A percentile compares a stretch with the other conserved stretches of the same genome.
These are phyloP conservation scores for Oenanthe sinensis DNA, from an alignment of 129 eudicot genomes.

Conservation along the genomic window DNA sequence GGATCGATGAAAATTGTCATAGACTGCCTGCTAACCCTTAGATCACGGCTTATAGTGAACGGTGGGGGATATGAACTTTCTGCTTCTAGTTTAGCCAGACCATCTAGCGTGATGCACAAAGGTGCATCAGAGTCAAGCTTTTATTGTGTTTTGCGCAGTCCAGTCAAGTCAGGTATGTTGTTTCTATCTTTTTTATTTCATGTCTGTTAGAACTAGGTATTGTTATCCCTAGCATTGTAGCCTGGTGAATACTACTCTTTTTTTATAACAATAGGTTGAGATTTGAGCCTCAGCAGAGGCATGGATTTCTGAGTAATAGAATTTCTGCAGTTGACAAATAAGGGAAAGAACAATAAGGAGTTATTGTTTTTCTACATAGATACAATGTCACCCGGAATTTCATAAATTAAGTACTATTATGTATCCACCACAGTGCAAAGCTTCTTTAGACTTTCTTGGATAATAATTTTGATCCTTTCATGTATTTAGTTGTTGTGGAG, in stretches of 20 bases:
- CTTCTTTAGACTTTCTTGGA: neutral
- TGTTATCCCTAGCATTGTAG: neutral
- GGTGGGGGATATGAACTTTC: conserved; percentile 24
- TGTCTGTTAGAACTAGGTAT: neutral
- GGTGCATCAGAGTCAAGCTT: conserved; percentile 24
- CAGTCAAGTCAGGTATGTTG: conserved; percentile 43
- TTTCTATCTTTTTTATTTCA: neutral
- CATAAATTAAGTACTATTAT: neutral
- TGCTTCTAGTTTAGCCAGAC: neutral
- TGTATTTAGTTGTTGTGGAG: neutral
- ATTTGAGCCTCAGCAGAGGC: neutral
- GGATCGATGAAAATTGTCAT: conserved; percentile 80
- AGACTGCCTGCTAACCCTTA: conserved; percentile 73
- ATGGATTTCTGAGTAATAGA: neutral
- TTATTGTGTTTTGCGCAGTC: conserved; percentile 43
- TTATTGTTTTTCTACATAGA: neutral
- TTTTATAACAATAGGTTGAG: neutral
- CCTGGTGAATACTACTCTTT: neutral
- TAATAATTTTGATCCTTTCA: neutral
- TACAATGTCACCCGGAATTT: neutral
- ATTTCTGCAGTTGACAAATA: neutral
- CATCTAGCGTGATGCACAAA: conserved; percentile 9
- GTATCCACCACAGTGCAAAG: neutral
- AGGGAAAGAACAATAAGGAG: neutral
- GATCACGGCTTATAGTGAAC: conserved; percentile 45